These are phyloP conservation scores for Daedaleopsis nitida DNA, from an alignment of 768 basidiomycete species.

Conservation along the genomic window DNA sequence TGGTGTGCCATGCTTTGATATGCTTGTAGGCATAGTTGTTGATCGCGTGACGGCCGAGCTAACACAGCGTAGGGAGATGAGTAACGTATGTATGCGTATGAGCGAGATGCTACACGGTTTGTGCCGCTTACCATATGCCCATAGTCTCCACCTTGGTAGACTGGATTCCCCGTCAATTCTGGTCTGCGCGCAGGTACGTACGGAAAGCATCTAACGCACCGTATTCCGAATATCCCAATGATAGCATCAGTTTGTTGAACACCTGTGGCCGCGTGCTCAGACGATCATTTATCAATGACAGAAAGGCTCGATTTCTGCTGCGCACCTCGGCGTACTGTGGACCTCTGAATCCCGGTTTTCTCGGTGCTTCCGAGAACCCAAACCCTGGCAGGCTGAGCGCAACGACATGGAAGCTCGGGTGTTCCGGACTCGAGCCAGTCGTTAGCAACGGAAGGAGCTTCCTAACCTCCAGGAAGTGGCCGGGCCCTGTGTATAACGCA, in stretches of 20 bases:
- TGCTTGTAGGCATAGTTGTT: conserved; percentile 41
- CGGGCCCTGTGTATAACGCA: conserved; percentile 49
- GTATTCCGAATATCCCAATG: conserved; percentile 29
- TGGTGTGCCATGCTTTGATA: conserved; percentile 10
- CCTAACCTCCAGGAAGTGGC: conserved; percentile 55
- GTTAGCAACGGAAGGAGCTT: conserved; percentile 60
- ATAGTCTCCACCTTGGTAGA: conserved; percentile 54
- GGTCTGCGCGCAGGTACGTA: not conserved
- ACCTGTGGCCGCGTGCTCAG: conserved; percentile 11
- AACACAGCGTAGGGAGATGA: not conserved
- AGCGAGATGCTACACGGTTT: no score
- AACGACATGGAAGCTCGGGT: conserved; percentile 67
- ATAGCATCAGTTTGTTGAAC: conserved; percentile 31
- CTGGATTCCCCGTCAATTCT: conserved; percentile 25
- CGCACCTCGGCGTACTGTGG: conserved; percentile 59
- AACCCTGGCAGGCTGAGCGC: conserved; percentile 59
- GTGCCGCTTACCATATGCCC: conserved; percentile 36
- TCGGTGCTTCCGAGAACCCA: conserved; percentile 62
- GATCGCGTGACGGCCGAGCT: conserved; percentile 41
- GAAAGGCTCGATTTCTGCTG: not conserved
- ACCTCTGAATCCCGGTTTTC: conserved; percentile 49
- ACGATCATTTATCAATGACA: not conserved
- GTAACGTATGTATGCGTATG: not conserved
- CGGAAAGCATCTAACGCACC: conserved; percentile 18
- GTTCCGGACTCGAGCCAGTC: conserved; percentile 33